Base-by-base conservation (phyloP, 179 eudicot genomes). In the Pouteria campechiana region DNA sequence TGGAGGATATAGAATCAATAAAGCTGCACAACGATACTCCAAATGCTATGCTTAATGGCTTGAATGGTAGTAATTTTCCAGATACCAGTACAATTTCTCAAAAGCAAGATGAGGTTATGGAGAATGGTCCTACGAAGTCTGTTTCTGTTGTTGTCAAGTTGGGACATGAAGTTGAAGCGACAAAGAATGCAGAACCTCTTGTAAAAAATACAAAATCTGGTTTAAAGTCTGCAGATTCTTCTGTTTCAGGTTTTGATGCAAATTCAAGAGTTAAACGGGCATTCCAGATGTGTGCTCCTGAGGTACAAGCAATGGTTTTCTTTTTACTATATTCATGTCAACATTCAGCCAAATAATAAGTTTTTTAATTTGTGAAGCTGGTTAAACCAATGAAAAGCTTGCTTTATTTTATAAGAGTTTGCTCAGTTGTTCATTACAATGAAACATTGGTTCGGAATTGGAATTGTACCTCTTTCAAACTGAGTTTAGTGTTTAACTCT, bases 281-380 rank as follows among this genome's bases (percentile, higher is more conserved):
- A 6, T 92, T 92, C 61, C 83, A 67, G 76, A 83, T 88, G 89
- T 77, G 86, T 73, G 96, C 96, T 6, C 80, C 52, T 37, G 99
- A 92, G 97, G 97, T 89, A 66, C 17, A n/a, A n/a, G n/a, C n/a
- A n/a, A n/a, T 50, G 25, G 68, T 54, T 13, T 10, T 28, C 2
- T 3, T 25, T 32, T 3, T 31, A 3, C 10, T 21, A 6, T 12
- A 4, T 2, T n/a, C 14, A 20, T 37, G 28, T 14, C 36, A 12
- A 25, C 19, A n/a, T 10, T 18, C 32, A 4, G 7, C 9, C 29
- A 12, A 22, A 21, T 17, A 13, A n/a, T n/a, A n/a, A n/a, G n/a
- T 18, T 15, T 14, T 36, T 25, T 4, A 16, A 17, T 37, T 25
- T 13, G 37, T 11, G 34, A 25, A 25, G 25, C 7, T 2, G 3